These are phyloP conservation scores for Colletotrichum liriopes DNA, from an alignment of 2,329 filamentous ascomycete species.

Conservation along the genomic window DNA sequence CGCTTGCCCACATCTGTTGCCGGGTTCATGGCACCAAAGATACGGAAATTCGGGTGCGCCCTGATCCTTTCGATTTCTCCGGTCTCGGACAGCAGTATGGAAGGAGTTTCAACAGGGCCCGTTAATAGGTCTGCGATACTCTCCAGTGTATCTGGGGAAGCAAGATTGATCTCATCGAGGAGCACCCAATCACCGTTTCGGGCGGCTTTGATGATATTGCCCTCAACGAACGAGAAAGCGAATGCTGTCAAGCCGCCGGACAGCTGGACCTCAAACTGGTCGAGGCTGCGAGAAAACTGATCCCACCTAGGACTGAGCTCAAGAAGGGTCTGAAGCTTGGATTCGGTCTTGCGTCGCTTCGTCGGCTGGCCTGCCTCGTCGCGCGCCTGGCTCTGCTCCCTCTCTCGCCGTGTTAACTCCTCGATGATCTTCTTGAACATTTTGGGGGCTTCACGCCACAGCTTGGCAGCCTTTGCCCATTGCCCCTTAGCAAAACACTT, in stretches of 20 bases:
- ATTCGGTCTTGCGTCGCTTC: conserved; percentile 78
- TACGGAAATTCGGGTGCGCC: conserved; percentile 92
- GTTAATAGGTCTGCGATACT: conserved; percentile 91
- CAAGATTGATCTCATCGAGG: conserved; percentile 96
- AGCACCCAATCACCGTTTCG: conserved; percentile 98
- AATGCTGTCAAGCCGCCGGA: conserved; percentile 81
- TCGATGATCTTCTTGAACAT: conserved; percentile 84
- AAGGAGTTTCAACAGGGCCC: conserved; percentile 80
- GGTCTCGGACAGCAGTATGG: conserved; percentile 91
- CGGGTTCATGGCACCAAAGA: conserved; percentile 99
- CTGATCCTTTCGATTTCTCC: conserved; percentile 92
- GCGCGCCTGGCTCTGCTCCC: conserved; percentile 54
- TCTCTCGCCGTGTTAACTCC: conserved; percentile 64
- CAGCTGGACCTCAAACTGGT: conserved; percentile 86
- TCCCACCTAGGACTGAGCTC: conserved; percentile 81
- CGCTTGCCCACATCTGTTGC: conserved; percentile 98
- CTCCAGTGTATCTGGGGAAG: conserved; percentile 94
- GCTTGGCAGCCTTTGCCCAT: conserved; percentile 87
- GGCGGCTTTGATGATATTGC: conserved; percentile 95
- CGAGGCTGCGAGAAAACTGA: conserved; percentile 80
- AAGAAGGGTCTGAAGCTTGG: conserved; percentile 76
- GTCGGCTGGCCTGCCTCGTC: conserved; percentile 69
- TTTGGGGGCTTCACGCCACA: conserved; percentile 91
- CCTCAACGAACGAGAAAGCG: conserved; percentile 96
- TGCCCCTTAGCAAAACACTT: conserved; percentile 86